Conservation (phyloP, 768 basidiomycete genomes). For the Mycena epipterygia region DNA sequence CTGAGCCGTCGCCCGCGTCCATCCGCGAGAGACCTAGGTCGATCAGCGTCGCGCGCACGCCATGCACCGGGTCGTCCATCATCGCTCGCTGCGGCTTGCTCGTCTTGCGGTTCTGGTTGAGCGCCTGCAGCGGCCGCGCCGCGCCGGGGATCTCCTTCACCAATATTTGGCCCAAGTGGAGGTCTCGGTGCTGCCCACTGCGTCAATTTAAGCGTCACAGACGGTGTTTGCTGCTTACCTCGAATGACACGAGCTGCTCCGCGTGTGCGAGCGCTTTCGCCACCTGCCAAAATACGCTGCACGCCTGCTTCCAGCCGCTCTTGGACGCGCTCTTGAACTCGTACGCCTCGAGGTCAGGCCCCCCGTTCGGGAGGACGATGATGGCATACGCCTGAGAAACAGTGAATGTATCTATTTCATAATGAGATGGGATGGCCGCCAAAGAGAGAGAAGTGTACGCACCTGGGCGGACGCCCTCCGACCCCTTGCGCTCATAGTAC, state of each 20-base stretch:
- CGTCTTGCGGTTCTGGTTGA: conserved; percentile 50
- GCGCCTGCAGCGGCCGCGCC: conserved; percentile 47
- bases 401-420: conserved; percentile 74
- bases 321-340: conserved; percentile 66
- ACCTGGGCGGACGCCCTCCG: conserved; percentile 91
- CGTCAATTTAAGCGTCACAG: conserved; percentile 8
- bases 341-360: conserved; percentile 91
- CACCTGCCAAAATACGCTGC: conserved; percentile 93
- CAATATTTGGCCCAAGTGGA: conserved; percentile 98
- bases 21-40: conserved; percentile 95
- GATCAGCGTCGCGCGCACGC: conserved; percentile 88
- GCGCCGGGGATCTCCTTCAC: conserved; percentile 64
- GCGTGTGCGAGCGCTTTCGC: conserved; percentile 81
- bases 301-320: conserved; percentile 88
- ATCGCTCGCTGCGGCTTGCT: conserved; percentile 37
- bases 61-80: conserved; percentile 79
- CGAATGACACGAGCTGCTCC: conserved; percentile 86
- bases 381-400: conserved; percentile 89
- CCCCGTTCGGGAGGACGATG: conserved; percentile 91
- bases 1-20: conserved; percentile 65
- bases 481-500: conserved; percentile 80
- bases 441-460: conserved; percentile 24
- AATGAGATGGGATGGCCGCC: background rate
- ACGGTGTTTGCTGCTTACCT: conserved; percentile 66
- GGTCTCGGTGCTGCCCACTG: conserved; percentile 87